Percentiles rank a stretch among this genome's conserved stretches.
Evolutionary conservation across 768 basidiomycete genomes (phyloP).

Genomic region (Suillus subalutaceus): DNA sequence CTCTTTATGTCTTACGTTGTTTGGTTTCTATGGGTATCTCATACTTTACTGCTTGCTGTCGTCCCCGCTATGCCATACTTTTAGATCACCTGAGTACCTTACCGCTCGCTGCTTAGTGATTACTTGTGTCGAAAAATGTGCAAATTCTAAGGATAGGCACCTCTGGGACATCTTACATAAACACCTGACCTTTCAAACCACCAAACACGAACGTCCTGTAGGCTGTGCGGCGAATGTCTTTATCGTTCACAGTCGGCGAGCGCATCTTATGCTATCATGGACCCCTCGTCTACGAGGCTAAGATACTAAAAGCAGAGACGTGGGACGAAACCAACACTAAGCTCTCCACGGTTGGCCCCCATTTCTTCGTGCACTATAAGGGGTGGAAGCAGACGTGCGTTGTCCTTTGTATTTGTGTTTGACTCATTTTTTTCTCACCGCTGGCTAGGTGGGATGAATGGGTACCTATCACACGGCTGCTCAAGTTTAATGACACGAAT

Average conservation of each 20-base stretch:
- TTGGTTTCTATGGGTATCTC: neutral
- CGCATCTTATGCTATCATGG: slow-evolving; percentile 94
- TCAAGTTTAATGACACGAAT: slow-evolving; percentile 85
- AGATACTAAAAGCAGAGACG: slow-evolving; percentile 71
- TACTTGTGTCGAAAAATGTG: neutral
- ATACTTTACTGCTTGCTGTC: neutral
- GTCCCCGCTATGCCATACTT: neutral
- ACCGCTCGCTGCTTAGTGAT: neutral
- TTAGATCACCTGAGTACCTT: too few relatives aligned
- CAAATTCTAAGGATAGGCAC: neutral
- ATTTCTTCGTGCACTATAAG: slow-evolving; percentile 98
- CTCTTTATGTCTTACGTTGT: neutral
- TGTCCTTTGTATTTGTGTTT: neutral
- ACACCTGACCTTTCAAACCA: slow-evolving; percentile 8
- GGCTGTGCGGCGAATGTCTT: slow-evolving; percentile 13
- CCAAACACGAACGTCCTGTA: neutral
- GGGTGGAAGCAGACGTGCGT: slow-evolving; percentile 98
- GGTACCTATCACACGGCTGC: slow-evolving; percentile 79
- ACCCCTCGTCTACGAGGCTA: slow-evolving; percentile 94
- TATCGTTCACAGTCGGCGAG: slow-evolving; percentile 63
- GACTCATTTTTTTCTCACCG: slow-evolving; percentile 2
- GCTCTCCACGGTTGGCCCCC: slow-evolving; percentile 66
- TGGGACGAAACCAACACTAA: slow-evolving; percentile 67
- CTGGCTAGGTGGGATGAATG: slow-evolving; percentile 91
- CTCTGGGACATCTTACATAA: neutral